phyloP scores from a whole-genome alignment of 2,329 filamentous ascomycete genomes.

The Myriosclerotinia curreyana region DNA sequence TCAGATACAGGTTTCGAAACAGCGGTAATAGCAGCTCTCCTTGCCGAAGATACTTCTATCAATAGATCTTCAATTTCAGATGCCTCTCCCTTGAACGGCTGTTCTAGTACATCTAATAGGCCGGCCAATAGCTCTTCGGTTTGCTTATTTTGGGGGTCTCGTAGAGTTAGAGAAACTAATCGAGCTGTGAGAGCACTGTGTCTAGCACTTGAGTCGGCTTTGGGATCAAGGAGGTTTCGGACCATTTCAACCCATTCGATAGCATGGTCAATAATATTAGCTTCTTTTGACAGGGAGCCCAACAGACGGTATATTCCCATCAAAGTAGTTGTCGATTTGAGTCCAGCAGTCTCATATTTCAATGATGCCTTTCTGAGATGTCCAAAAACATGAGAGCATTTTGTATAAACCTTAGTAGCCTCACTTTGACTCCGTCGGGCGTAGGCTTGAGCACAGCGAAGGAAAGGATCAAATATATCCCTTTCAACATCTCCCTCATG shows the following conservation, averaged over 20 bases:
- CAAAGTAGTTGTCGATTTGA: constrained; percentile 25
- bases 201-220: constrained; percentile 35
- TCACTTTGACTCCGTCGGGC: constrained; percentile 47
- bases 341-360: constrained; percentile 27
- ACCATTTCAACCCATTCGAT: constrained; percentile 54
- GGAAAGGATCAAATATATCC: constrained; percentile 64
- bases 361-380: constrained; percentile 29
- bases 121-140: constrained; percentile 47
- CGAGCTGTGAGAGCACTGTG: constrained; percentile 53
- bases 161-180: constrained; percentile 54
- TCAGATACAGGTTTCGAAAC: constrained; percentile 2
- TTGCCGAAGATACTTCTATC: constrained; percentile 52
- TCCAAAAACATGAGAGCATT: constrained; percentile 28
- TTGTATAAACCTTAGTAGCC: constrained; percentile 29
- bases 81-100: constrained; percentile 56
- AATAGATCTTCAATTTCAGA: constrained; percentile 61
- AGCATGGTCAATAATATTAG: constrained; percentile 50
- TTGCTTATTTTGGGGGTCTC: constrained; percentile 42
- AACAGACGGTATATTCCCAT: constrained; percentile 48
- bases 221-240: constrained; percentile 28
- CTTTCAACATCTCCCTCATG: constrained; percentile 59
- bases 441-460: constrained; percentile 61
- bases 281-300: constrained; percentile 48
- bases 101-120: constrained; percentile 55
- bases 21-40: constrained; percentile 51